Percentiles rank a stretch among this genome's conserved stretches.
Conservation (phyloP, 768 basidiomycete genomes). For the Hericium rajendrae region DNA sequence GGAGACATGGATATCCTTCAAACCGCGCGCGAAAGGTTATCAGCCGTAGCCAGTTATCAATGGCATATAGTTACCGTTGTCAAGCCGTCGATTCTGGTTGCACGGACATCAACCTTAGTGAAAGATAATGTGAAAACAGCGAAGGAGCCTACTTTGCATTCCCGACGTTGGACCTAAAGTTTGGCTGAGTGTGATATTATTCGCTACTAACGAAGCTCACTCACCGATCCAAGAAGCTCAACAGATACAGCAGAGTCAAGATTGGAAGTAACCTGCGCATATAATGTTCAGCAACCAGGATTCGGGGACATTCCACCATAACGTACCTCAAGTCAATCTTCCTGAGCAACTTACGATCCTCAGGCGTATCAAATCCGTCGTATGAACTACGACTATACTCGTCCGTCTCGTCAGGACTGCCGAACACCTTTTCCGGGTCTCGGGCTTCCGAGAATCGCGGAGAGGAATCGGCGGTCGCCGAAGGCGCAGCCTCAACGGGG, state of each 20-base stretch:
- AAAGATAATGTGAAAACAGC: no score
- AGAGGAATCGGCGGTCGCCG: neutral
- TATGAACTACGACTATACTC: neutral
- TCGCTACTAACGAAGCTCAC: neutral
- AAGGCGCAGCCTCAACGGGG: neutral
- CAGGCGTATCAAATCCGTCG: neutral
- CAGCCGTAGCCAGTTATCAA: neutral
- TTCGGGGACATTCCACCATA: neutral
- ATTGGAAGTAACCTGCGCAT: conserved; percentile 27
- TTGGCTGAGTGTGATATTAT: neutral
- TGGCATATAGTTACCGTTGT: conserved; percentile 4
- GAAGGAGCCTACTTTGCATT: conserved; percentile 27
- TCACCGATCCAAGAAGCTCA: conserved; percentile 33
- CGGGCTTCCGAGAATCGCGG: neutral
- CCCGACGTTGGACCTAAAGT: conserved; percentile 26
- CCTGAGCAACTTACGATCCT: conserved; percentile 6
- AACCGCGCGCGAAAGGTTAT: neutral
- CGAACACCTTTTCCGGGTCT: neutral
- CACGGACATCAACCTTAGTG: no score
- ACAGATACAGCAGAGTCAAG: conserved; percentile 29
- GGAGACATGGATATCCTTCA: conserved; percentile 41
- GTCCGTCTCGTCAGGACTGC: neutral
- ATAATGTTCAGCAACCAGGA: neutral
- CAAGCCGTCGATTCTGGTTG: conserved; percentile 41
- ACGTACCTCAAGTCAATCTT: conserved; percentile 9